Base-by-base conservation (phyloP, 2,329 filamentous ascomycete species). In the Botrytis pseudocinerea region DNA sequence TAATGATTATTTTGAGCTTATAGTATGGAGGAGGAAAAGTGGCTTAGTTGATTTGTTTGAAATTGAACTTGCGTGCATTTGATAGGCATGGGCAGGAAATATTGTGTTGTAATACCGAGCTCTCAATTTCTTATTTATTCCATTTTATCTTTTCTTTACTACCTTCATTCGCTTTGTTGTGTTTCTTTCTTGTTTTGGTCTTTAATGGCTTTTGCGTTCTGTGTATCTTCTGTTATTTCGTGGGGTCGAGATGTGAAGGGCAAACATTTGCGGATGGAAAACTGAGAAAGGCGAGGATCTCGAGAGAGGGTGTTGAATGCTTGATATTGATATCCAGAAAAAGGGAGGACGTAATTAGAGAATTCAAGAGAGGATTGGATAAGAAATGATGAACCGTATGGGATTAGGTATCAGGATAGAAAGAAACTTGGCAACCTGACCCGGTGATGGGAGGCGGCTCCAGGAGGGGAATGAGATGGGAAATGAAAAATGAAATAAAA, bases 21-120 rank as follows among this genome's bases (percentile, higher is more conserved):
- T 57, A 28, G 51, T 64, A 51, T 48, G 59, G 44, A 64, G 44
- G 60, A 51, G 59, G 69, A 51, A 71, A 71, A 25, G 42, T 70
- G 42, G 35, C 48, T 28, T 25, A 46, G 44, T 62, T 62, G 60
- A 62, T 62, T 62, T 70, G 42, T 62, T 62, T 70, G 42, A 35
- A 51, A 64, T 57, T 68, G 48, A 57, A 68, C 38, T 68, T 54
- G 64, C 48, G 48, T 68, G 64, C 64, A 68, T 68, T 57, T 28
- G 18, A 28, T 42, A 28, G 35, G 69, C 69, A 70, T 64, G 42
- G 69, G 48, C 48, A 64, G 69, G 69, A 64, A 63, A 38, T 70
- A 70, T 51, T 70, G 57, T 64, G 57, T 70, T 70, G 69, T 70
- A 70, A 70, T 70, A 70, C 46, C 44, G 42, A 63, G 44, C 48